Percentiles rank a stretch among this genome's conserved stretches.
These are phyloP conservation scores for Claviceps monticola DNA, from an alignment of 2,329 filamentous ascomycete species.

Conservation along the genomic window DNA sequence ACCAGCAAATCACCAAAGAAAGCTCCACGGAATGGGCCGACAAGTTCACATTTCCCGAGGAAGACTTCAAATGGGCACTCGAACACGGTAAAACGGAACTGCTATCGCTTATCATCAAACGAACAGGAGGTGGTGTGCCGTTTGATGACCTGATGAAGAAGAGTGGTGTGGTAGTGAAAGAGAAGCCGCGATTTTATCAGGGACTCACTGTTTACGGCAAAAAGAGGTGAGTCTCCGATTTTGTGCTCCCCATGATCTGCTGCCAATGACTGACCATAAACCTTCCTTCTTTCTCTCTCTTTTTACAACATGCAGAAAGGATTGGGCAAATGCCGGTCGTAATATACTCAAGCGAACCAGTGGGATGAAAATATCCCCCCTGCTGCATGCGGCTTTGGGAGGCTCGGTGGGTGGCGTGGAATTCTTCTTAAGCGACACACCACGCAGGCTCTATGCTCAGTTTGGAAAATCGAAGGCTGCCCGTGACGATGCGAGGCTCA, in stretches of 20 bases:
- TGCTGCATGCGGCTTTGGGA: constrained; percentile 41
- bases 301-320: constrained; percentile 25
- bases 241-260: neutral
- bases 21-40: constrained; percentile 17
- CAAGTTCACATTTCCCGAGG: constrained; percentile 26
- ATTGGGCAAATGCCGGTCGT: constrained; percentile 58
- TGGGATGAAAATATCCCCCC: constrained; percentile 37
- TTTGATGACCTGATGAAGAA: constrained; percentile 52
- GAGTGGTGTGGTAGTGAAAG: constrained; percentile 46
- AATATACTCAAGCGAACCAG: constrained; percentile 24
- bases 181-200: constrained; percentile 61
- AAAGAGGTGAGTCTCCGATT: constrained; percentile 33
- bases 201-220: constrained; percentile 63
- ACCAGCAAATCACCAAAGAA: constrained; percentile 11
- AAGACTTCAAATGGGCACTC: constrained; percentile 31
- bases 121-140: constrained; percentile 54
- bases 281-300: neutral
- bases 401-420: constrained; percentile 56
- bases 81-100: constrained; percentile 37
- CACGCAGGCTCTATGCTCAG: constrained; percentile 51
- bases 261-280: neutral
- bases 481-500: constrained; percentile 46
- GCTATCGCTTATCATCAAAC: constrained; percentile 50
- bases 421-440: constrained; percentile 63
- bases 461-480: constrained; percentile 48